These are phyloP conservation scores for Pleurotus eryngii DNA, from an alignment of 768 basidiomycete species.

Conservation along the genomic window DNA sequence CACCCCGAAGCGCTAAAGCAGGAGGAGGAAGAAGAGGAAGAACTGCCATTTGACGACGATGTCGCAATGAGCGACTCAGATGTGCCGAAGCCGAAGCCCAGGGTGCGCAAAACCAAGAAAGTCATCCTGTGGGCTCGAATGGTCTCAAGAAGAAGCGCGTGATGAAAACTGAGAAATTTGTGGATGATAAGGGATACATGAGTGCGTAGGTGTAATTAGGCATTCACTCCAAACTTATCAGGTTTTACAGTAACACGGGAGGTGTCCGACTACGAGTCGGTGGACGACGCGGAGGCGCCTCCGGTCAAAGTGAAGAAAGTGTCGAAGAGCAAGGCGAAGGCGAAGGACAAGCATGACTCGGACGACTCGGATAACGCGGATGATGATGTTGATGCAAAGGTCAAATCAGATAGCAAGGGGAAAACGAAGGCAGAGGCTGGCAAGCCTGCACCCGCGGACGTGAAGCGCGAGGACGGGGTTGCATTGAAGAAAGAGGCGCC, in stretches of 20 bases:
- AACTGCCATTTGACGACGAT: slow-evolving; percentile 22
- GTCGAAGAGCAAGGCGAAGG: slow-evolving; percentile 13
- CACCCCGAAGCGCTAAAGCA: slow-evolving; percentile 15
- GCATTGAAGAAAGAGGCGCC: background rate
- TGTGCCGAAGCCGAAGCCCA: slow-evolving; percentile 29
- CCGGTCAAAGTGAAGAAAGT: slow-evolving; percentile 18
- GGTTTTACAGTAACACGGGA: too few species aligned
- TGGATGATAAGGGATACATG: slow-evolving; percentile 71
- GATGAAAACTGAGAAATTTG: slow-evolving; percentile 49
- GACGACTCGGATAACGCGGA: background rate
- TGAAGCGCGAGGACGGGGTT: background rate
- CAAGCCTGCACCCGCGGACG: too few species aligned
- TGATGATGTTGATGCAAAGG: background rate
- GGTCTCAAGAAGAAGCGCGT: slow-evolving; percentile 74
- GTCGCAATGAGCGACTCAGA: slow-evolving; percentile 33
- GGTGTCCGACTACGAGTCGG: slow-evolving; percentile 71
- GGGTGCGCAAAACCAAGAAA: slow-evolving; percentile 50
- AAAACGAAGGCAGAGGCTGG: too few species aligned
- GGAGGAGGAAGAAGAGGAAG: slow-evolving; percentile 15
- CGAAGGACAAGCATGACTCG: background rate
- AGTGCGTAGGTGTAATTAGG: slow-evolving; percentile 36
- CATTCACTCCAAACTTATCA: background rate
- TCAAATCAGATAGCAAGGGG: background rate
- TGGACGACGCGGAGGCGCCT: slow-evolving; percentile 52
- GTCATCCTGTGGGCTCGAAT: slow-evolving; percentile 68